Evolutionary conservation across 23 red algal species (phyloP).

Genomic region (Gracilaria gracilis): DNA sequence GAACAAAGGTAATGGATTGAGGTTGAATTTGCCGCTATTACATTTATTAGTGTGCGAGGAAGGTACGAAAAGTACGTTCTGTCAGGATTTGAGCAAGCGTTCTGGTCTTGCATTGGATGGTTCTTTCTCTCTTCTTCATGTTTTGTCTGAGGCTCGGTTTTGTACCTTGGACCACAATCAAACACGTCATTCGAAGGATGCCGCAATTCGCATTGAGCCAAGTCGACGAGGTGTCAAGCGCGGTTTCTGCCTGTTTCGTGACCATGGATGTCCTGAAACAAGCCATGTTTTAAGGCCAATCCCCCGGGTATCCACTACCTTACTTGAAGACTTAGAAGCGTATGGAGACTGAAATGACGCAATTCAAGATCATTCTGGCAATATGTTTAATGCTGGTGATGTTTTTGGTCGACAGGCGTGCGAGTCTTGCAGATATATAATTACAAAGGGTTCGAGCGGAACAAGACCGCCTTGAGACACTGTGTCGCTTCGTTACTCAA

Average conservation of each 20-base stretch:
- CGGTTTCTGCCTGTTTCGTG: background rate
- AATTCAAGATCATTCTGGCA: background rate
- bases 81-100: background rate
- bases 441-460: background rate
- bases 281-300: background rate
- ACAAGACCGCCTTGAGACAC: background rate
- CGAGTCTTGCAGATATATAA: background rate
- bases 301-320: background rate
- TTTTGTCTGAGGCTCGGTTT: background rate
- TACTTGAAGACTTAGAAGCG: background rate
- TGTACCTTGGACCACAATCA: background rate
- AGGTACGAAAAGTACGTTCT: background rate
- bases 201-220: background rate
- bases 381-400: background rate
- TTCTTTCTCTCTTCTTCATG: background rate
- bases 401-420: background rate
- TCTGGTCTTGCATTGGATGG: background rate
- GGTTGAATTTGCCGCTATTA: background rate
- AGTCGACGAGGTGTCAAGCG: background rate
- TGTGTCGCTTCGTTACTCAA: background rate
- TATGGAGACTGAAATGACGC: background rate
- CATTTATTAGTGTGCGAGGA: background rate
- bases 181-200: background rate
- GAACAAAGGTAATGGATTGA: background rate
- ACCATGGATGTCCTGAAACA: background rate